Evolutionary conservation across 2,329 filamentous ascomycete genomes (phyloP), one percentile per base, ranked within the genome.

Genomic region (Colletotrichum tropicicola): DNA sequence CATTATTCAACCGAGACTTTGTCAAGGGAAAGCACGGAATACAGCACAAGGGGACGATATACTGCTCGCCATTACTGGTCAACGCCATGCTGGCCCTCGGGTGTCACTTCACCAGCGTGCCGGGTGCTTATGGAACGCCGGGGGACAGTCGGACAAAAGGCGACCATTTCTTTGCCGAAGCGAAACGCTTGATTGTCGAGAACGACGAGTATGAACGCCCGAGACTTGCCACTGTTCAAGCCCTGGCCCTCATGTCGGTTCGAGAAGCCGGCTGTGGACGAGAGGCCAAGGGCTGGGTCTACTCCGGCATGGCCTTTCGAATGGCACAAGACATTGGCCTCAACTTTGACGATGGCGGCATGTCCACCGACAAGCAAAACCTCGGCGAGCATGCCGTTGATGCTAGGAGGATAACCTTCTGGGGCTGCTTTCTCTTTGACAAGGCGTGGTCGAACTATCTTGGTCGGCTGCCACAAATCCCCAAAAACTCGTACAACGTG

Each of bases 401-500:
- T 78, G 94, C 94, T 3, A 86, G 96, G 39, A 87, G 92, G 56
- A 91, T 98, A 43, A 98, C 96, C 0, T 98, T 98, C 73, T 98
- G 96, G 96, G 96, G 96, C 6, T 98, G 94, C 75, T 98, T 96
- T 77, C 80, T 97, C n/a, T 97, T 98, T 75, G 96, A 99, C 81
- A 98, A 98, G 84, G 97, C 93, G 77, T 98, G 95, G 94, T 97
- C 94, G 52, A 98, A 98, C 75, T 98, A 98, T 71, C 87, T 98
- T 25, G 95, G 96, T 49, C 91, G 96, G 44, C 84, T 98, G 67
- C 95, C 96, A 10, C 95, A 98, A 76, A 82, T 98, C 10, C 91
- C 93, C 0, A 90, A 88, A 43, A 89, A 89, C 28, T 92, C 92
- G 7, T 92, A 93, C 71, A 97, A 91, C 32, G 92, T 94, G 1